Conservation (phyloP, 2,329 filamentous ascomycete genomes). For the Stagonosporopsis tanaceti region DNA sequence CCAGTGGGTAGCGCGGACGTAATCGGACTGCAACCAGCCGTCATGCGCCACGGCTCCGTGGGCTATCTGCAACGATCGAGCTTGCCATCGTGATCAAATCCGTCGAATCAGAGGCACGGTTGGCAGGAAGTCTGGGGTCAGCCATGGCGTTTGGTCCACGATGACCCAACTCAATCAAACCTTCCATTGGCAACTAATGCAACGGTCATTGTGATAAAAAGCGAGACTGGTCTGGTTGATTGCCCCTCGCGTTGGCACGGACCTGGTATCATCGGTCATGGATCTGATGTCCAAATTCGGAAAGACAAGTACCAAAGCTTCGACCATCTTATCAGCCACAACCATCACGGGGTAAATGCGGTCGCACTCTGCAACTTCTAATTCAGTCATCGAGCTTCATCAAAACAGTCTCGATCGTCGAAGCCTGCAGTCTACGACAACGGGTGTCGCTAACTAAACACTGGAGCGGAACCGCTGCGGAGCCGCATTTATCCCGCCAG, state of each 20-base stretch:
- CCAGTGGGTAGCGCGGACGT: conserved; percentile 37
- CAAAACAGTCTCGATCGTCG: conserved; percentile 12
- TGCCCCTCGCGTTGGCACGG: conserved; percentile 40
- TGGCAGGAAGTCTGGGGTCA: conserved; percentile 17
- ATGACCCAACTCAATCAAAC: conserved; percentile 23
- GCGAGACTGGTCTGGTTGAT: conserved; percentile 32
- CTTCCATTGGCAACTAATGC: conserved; percentile 22
- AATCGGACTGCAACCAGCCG: conserved; percentile 31
- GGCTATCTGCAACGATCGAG: conserved; percentile 17
- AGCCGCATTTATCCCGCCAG: neutral
- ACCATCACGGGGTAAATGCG: conserved; percentile 21
- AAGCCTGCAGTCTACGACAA: neutral
- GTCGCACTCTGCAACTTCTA: conserved; percentile 23
- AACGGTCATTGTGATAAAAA: conserved; percentile 33
- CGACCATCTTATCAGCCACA: conserved; percentile 28
- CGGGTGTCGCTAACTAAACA: neutral
- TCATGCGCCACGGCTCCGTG: conserved; percentile 32
- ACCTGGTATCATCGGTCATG: conserved; percentile 28
- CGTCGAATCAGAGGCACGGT: conserved; percentile 16
- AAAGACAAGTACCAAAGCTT: conserved; percentile 26
- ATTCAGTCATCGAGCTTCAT: conserved; percentile 25
- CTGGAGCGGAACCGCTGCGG: conserved; percentile 8
- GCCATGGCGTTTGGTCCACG: conserved; percentile 20
- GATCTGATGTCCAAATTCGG: conserved; percentile 42
- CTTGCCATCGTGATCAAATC: conserved; percentile 39